Evolutionary conservation across 371 early-diverging fungal genomes (phyloP).

Genomic region (Coemansia sp.): DNA sequence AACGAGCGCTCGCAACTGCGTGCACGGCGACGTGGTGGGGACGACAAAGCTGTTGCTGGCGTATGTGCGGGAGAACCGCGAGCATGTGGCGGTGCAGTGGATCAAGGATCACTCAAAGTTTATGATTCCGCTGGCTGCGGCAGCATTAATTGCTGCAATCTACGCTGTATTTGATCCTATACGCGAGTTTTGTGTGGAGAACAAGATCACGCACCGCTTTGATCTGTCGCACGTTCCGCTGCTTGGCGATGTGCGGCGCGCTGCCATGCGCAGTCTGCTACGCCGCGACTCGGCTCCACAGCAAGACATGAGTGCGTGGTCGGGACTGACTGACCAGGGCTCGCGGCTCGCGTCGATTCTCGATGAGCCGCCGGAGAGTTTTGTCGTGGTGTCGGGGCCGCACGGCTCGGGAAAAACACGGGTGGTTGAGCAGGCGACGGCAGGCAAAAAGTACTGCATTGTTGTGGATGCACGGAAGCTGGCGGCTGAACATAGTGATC

Average conservation of each 20-base stretch:
- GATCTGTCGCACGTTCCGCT: constrained; percentile 50
- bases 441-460: constrained; percentile 58
- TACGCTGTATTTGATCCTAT: constrained; percentile 90
- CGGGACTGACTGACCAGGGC: constrained; percentile 39
- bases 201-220: constrained; percentile 77
- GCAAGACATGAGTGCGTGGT: constrained; percentile 31
- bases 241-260: constrained; percentile 36
- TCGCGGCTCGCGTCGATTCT: constrained; percentile 42
- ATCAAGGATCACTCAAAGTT: constrained; percentile 69
- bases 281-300: constrained; percentile 10
- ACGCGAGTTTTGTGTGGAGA: constrained; percentile 79
- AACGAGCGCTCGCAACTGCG: constrained; percentile 85
- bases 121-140: constrained; percentile 72
- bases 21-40: constrained; percentile 71
- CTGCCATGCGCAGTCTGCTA: constrained; percentile 34
- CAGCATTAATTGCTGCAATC: constrained; percentile 69
- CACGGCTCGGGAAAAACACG: constrained; percentile 59
- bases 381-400: constrained; percentile 61
- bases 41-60: constrained; percentile 65
- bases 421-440: constrained; percentile 54
- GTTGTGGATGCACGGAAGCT: constrained; percentile 77
- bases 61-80: constrained; percentile 67
- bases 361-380: constrained; percentile 54
- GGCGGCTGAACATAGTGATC: constrained; percentile 68
- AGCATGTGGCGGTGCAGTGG: constrained; percentile 69